Percentiles rank a stretch among this genome's conserved stretches.
These are phyloP conservation scores for Elsinoe arachidis DNA, from an alignment of 2,329 filamentous ascomycete species.

Conservation along the genomic window DNA sequence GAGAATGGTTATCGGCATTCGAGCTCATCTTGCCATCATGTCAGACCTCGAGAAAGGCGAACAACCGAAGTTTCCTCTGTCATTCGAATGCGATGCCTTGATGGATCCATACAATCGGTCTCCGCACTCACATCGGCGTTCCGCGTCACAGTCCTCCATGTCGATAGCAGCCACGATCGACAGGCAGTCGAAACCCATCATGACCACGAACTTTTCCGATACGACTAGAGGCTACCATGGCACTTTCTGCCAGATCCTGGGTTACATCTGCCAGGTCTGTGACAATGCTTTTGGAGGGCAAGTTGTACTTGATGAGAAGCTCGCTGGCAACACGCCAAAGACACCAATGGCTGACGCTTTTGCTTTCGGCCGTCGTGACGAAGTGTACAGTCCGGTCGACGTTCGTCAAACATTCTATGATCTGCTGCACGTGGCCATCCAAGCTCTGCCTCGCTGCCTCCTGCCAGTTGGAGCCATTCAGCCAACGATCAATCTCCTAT, in stretches of 20 bases:
- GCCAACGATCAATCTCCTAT: constrained; percentile 84
- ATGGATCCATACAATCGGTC: constrained; percentile 31
- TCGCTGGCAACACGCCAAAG: constrained; percentile 76
- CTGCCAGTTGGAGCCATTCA: constrained; percentile 88
- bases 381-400: constrained; percentile 62
- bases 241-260: constrained; percentile 88
- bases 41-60: constrained; percentile 82
- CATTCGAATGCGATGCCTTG: constrained; percentile 43
- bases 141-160: constrained; percentile 25
- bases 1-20: constrained; percentile 92
- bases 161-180: constrained; percentile 38
- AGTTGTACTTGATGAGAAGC: constrained; percentile 90
- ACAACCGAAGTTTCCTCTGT: constrained; percentile 74
- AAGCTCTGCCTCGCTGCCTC: constrained; percentile 87
- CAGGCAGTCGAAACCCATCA: constrained; percentile 55
- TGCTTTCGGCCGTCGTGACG: constrained; percentile 77
- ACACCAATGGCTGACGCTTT: constrained; percentile 94
- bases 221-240: constrained; percentile 76
- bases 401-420: constrained; percentile 95
- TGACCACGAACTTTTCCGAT: constrained; percentile 57
- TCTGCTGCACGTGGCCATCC: constrained; percentile 86
- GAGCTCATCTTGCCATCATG: constrained; percentile 88
- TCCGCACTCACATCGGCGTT: constrained; percentile 28
- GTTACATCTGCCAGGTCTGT: constrained; percentile 91
- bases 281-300: constrained; percentile 97